phyloP scores from a whole-genome alignment of 192 early-diverging fungal species.

The Coemansia sp. region DNA sequence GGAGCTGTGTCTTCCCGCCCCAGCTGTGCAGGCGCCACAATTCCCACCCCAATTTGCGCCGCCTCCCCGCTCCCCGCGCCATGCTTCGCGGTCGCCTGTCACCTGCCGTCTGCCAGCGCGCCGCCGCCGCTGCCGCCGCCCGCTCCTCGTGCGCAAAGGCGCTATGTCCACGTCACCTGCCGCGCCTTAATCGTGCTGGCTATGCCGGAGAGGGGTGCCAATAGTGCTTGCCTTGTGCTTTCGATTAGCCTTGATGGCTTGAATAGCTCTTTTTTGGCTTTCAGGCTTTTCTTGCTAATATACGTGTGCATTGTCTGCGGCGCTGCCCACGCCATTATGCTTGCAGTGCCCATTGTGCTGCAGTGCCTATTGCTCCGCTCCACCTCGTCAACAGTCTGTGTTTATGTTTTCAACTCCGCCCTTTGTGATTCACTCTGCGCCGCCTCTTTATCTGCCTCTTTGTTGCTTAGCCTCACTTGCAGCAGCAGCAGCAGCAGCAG shows the following conservation, averaged over 20 bases:
- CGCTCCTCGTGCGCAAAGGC: background rate
- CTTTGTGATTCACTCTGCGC: no score
- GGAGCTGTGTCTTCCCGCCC: conserved; percentile 9
- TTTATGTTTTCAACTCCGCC: conserved; percentile 4
- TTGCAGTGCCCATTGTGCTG: no score
- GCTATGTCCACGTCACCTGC: background rate
- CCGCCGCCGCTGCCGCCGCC: conserved; percentile 1
- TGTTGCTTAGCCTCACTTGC: no score
- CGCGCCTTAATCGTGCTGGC: background rate
- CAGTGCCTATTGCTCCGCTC: no score
- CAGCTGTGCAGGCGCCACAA: conserved; percentile 20
- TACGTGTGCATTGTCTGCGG: background rate
- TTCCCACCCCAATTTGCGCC: conserved; percentile 16
- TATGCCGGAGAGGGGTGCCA: no score
- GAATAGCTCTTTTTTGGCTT: background rate
- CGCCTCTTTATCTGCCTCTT: no score
- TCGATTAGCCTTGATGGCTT: background rate
- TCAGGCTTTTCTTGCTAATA: conserved; percentile 11
- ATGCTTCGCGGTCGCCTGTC: conserved; percentile 6
- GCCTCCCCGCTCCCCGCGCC: conserved; percentile 12
- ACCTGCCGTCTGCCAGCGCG: conserved; percentile 3
- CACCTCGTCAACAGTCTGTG: background rate
- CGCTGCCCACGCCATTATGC: no score
- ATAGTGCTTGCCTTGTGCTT: conserved; percentile 5
- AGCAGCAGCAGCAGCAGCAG: no score